Conservation (phyloP, 345 rosid species). For the Aquilaria sinensis region DNA sequence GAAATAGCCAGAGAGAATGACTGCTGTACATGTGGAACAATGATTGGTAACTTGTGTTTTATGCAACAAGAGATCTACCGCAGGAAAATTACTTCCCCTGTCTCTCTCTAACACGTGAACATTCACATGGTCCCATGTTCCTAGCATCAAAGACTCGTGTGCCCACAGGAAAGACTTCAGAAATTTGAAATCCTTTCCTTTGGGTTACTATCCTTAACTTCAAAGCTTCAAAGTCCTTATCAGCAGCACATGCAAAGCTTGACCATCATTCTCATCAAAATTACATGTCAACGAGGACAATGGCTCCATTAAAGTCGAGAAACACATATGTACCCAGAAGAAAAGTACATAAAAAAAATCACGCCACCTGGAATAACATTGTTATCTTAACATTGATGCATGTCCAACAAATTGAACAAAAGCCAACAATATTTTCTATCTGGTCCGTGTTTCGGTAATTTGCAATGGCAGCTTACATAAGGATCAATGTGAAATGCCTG, state of each 20-base stretch:
- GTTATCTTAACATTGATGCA: too few relatives aligned
- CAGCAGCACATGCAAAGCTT: conserved; percentile 24
- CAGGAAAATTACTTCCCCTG: conserved; percentile 29
- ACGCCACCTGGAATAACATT: too few relatives aligned
- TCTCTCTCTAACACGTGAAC: conserved; percentile 10
- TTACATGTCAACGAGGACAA: too few relatives aligned
- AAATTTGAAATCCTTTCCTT: conserved; percentile 9
- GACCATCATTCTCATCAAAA: conserved; percentile 9
- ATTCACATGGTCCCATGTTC: conserved; percentile 69
- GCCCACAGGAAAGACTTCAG: conserved; percentile 55
- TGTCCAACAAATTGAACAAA: too few relatives aligned
- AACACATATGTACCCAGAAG: background rate
- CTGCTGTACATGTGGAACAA: conserved; percentile 22
- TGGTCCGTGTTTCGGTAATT: too few relatives aligned
- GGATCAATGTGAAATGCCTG: too few relatives aligned
- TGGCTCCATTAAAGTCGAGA: too few relatives aligned
- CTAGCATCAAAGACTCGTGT: conserved; percentile 52
- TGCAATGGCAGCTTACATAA: too few relatives aligned
- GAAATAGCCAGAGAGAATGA: conserved; percentile 19
- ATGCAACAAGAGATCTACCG: conserved; percentile 25
- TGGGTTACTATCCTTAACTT: conserved; percentile 13
- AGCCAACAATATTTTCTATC: too few relatives aligned
- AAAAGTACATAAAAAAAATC: background rate
- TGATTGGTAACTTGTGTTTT: conserved; percentile 26
- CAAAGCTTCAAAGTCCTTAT: conserved; percentile 22